Base-by-base conservation (phyloP, 2,329 filamentous ascomycete genomes). In the Monascus ruber region DNA sequence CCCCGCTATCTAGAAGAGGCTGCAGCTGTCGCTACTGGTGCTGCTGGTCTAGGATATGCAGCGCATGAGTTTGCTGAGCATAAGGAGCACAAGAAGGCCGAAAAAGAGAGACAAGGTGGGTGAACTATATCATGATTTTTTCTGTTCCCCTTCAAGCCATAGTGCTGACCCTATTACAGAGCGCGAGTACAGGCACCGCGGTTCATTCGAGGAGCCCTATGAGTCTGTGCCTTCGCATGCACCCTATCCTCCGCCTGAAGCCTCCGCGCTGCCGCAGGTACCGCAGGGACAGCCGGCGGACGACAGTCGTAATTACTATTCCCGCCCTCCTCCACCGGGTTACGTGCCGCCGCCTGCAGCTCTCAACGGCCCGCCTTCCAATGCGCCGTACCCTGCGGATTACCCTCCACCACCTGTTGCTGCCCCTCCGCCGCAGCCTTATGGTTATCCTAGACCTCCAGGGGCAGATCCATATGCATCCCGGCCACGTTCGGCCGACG, bases 61-160 rank as follows among this genome's bases (percentile, higher is more conserved):
- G 74, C 74, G 10, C 70, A 76, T 51, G 73, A 78, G 51, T 68
- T 72, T 48, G 66, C 70, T 24, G 73, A 75, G 60, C 62, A 68
- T 38, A 69, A 71, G 43, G 72, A 77, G 47, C 70, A 71, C 37
- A 76, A 72, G 59, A 71, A 71, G 51, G 65, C 66, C 28, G 71
- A 73, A 42, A 68, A 66, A 48, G 70, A 72, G 40, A 58, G 65
- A 46, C 65, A 64, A 50, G 64, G 72, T 74, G 55, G 68, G 71
- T 51, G 17, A 17, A 17, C 2, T 17, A 17, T 17, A 17, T 17
- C 17, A 17, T 42, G 25, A 27, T 24, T 36, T 40, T 24, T 29
- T 27, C 42, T 33, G 34, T 27, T 44, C 10, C 24, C 34, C 24
- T 5, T 32, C 28, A 32, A 39, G 24, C 17, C 17, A 2, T 17